Conservation (phyloP, 805 yeast genomes). For the Priceomyces carsonii region DNA sequence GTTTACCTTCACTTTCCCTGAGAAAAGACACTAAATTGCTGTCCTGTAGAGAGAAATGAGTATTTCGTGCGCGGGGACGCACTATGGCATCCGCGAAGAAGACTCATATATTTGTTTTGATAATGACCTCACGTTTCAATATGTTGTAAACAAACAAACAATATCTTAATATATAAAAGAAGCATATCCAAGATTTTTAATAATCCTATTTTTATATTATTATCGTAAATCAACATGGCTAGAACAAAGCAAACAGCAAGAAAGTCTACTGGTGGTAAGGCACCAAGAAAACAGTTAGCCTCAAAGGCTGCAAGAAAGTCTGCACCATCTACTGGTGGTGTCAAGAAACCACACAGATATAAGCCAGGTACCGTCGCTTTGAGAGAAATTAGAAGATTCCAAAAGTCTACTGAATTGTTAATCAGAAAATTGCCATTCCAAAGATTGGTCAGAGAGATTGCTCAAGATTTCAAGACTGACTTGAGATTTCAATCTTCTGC, state of each 20-base stretch:
- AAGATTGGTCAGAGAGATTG: conserved; percentile 52
- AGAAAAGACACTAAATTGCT: conserved; percentile 1
- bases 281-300: conserved; percentile 53
- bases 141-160: conserved; percentile 1
- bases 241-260: conserved; percentile 54
- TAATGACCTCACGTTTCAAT: neutral
- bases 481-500: conserved; percentile 52
- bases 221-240: conserved; percentile 32
- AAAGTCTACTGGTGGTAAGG: conserved; percentile 54
- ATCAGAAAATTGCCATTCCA: conserved; percentile 53
- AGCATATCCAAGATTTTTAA: neutral
- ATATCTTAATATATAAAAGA: conserved; percentile 6
- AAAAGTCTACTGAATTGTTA: conserved; percentile 48
- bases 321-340: conserved; percentile 52
- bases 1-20: neutral
- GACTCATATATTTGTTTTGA: conserved; percentile 1
- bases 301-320: conserved; percentile 54
- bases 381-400: conserved; percentile 54
- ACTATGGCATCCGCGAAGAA: neutral
- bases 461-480: conserved; percentile 51
- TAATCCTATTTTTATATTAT: neutral
- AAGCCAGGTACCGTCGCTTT: conserved; percentile 55
- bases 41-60: neutral
- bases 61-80: conserved; percentile 1
- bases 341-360: conserved; percentile 53